Evolutionary conservation across 164 flowering plant genomes (phyloP), one percentile per base, ranked within the genome.

Genomic region (Echeveria elegans): DNA sequence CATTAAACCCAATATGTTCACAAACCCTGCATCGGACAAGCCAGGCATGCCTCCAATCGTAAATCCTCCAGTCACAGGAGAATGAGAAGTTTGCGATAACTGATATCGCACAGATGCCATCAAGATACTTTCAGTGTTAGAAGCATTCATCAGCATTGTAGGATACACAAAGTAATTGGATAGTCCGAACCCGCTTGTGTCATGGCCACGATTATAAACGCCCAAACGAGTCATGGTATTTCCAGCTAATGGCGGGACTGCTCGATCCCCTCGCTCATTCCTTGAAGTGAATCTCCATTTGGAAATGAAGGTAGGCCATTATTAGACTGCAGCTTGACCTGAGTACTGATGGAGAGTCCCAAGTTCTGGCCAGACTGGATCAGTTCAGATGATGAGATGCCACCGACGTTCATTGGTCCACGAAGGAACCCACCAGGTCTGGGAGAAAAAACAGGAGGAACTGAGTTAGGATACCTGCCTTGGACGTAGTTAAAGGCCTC

Each of bases 321-420:
- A 45, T 56, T 1, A 7, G 79, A 69, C 66, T 75, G 79, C 23
- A 79, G 37, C 70, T 78, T 82, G 19, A 76, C 80, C 24, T 69
- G 68, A 12, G 74, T 5, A 58, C 47, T 68, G 6, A 67, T 28
- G 26, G 85, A 68, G 76, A 63, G 80, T 77, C 69, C 75, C 10
- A 77, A 66, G 74, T 69, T 82, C 66, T 79, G 93, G 64, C 78
- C 70, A 9, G 79, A 71, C 71, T 79, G 92, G 53, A 86, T 66
- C 68, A 86, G 59, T 43, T 81, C 77, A 64, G 96, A 73, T 37
- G 84, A 71, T 50, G 80, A 9, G 58, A 82, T 79, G 58, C 87
- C 85, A 30, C 72, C 75, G 30, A 83, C 56, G 62, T 71, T 87
- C 63, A 88, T 68, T 73, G 88, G 82, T 45, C 86, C 41, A 37